phyloP scores from a whole-genome alignment of 176 grass and related monocot species.

The Carex cristatella region DNA sequence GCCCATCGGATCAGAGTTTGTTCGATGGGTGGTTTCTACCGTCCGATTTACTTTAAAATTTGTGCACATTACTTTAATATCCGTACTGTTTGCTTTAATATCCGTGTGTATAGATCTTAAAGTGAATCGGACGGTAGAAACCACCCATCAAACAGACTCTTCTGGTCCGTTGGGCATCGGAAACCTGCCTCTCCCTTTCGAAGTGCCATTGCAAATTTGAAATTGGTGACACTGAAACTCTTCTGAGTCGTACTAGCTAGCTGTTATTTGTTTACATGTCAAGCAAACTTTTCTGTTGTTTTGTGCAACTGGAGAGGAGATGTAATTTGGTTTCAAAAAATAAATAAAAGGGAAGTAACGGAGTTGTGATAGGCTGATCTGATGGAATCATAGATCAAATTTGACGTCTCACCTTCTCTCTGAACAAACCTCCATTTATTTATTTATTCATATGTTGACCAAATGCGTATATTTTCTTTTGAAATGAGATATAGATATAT shows the following conservation, averaged over 20 bases:
- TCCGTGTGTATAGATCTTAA: no score
- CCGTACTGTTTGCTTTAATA: no score
- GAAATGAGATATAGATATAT: neutral
- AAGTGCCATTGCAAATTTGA: neutral
- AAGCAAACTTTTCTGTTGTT: neutral
- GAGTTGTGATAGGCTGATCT: neutral
- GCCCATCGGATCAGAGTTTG: no score
- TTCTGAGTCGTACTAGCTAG: neutral
- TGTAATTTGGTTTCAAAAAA: neutral
- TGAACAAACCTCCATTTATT: neutral
- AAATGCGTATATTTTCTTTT: neutral
- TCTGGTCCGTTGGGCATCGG: no score
- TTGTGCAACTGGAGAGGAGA: neutral
- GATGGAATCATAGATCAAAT: neutral
- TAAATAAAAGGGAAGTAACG: neutral
- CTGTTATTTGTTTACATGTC: neutral
- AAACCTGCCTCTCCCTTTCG: no score
- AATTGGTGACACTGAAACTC: no score
- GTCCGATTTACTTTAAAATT: no score
- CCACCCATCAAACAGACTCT: no score
- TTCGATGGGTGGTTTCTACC: no score
- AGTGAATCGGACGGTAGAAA: no score
- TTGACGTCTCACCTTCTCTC: constrained; percentile 5
- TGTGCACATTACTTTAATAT: no score
- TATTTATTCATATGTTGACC: neutral